These are phyloP conservation scores for Globisporangium spiculum DNA, from an alignment of 352 stramenopile species.

Conservation along the genomic window DNA sequence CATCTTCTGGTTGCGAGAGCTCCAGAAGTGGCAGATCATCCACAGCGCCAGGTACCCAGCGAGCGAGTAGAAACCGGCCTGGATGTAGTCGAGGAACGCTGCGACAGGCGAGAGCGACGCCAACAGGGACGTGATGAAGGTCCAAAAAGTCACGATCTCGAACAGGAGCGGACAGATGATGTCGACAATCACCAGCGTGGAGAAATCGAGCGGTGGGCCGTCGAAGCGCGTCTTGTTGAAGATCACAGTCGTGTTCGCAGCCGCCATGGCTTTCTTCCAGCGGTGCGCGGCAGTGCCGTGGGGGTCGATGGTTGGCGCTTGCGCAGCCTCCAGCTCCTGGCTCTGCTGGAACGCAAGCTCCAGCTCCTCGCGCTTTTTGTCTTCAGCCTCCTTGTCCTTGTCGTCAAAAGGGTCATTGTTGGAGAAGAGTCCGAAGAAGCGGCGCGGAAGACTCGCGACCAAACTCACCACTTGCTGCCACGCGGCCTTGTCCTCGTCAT, in stretches of 20 bases:
- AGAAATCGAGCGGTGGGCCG: constrained; percentile 76
- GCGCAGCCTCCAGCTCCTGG: constrained; percentile 24
- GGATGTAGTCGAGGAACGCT: constrained; percentile 84
- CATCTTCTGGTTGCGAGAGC: constrained; percentile 82
- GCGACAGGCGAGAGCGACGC: constrained; percentile 56
- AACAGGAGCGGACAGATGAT: constrained; percentile 82
- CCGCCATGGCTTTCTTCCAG: constrained; percentile 74
- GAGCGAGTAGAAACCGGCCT: constrained; percentile 76
- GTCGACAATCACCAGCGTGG: constrained; percentile 81
- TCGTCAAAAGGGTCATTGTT: constrained; percentile 70
- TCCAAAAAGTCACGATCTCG: constrained; percentile 72
- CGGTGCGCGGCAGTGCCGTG: constrained; percentile 31
- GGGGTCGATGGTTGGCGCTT: constrained; percentile 12
- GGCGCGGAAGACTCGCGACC: constrained; percentile 33
- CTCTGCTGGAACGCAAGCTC: constrained; percentile 58
- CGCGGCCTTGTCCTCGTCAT: constrained; percentile 63
- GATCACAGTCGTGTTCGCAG: constrained; percentile 62
- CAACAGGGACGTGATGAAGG: constrained; percentile 58
- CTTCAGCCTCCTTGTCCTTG: constrained; percentile 70
- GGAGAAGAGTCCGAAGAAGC: constrained; percentile 43
- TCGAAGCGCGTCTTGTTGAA: constrained; percentile 82
- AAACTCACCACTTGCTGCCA: constrained; percentile 49
- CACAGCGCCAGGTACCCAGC: constrained; percentile 68
- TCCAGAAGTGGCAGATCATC: constrained; percentile 87
- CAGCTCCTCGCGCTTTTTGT: constrained; percentile 59